Base-by-base conservation (phyloP, 306 rosid species). In the Cicer pinnatifidum region DNA sequence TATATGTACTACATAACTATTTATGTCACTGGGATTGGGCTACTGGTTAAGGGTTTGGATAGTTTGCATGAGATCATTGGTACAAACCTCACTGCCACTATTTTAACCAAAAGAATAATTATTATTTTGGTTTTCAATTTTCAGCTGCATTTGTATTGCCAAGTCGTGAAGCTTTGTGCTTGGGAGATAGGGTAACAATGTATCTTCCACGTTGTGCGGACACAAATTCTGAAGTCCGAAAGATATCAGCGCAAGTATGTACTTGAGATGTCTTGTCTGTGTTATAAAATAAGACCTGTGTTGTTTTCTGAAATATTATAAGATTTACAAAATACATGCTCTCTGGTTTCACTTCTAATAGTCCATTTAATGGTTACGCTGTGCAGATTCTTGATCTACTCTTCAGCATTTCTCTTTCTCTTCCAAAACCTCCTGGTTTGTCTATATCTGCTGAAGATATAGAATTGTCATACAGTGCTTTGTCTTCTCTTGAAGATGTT, bases 201-300 rank as follows among this genome's bases (percentile, higher is more conserved):
- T 93, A 93, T 84, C 96, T 93, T 83, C 98, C 97, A 53, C 96
- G 98, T 59, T 93, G 97, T 88, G 96, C 93, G 6, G 98, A 93
- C 86, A 82, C 88, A 60, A 82, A 88, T 82, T 87, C 97, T 67
- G 98, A 93, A 83, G 98, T 93, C 83, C 82, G 98, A 83, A 93
- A 91, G 86, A 19, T 83, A 78, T 93, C 98, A 11, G 98, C 97
- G 28, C 96, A 89, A 86, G 98, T 93, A 68, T 71, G 81, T 52
- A 52, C 41, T 13, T 80, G 45, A 53, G 43, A 40, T 11, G 44
- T 59, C 53, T 45, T 41, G 44, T 75, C 60, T 67, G 35, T 65
- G 44, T 71, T 67, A 51, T 46, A 17, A 46, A 11, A 51, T 33
- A 11, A 46, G 53, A 43, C n/a, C 8, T 48, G 39, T 45, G 8